Conservation (phyloP, 2,329 filamentous ascomycete genomes). For the Elsinoe batatas region DNA sequence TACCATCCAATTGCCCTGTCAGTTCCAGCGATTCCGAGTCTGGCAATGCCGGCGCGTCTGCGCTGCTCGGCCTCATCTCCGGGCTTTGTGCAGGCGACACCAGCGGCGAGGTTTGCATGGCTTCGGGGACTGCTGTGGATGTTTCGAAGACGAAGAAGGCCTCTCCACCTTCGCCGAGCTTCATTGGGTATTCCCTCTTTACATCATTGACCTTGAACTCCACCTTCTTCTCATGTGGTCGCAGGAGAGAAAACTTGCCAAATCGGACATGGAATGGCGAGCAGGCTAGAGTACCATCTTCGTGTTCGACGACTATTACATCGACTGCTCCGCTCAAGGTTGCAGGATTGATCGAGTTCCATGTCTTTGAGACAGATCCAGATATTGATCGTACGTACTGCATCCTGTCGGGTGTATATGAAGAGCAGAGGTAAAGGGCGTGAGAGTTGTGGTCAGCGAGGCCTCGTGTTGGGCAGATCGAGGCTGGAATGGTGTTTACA, state of each 20-base stretch:
- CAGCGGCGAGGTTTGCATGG: slow-evolving; percentile 85
- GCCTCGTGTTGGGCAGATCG: no score
- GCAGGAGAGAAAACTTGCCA: slow-evolving; percentile 91
- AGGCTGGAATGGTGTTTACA: not conserved
- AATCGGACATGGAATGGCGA: slow-evolving; percentile 98
- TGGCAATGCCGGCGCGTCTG: slow-evolving; percentile 41
- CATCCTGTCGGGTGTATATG: slow-evolving; percentile 44
- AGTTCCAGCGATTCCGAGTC: slow-evolving; percentile 64
- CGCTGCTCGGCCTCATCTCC: slow-evolving; percentile 44
- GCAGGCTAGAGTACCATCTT: slow-evolving; percentile 78
- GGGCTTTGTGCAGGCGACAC: slow-evolving; percentile 86
- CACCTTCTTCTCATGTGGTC: slow-evolving; percentile 97
- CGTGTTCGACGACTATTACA: slow-evolving; percentile 94
- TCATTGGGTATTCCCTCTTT: slow-evolving; percentile 95
- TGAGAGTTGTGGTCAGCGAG: no score
- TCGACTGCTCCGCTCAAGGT: slow-evolving; percentile 97
- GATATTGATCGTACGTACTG: slow-evolving; percentile 96
- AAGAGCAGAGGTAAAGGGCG: no score
- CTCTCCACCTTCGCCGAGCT: slow-evolving; percentile 92
- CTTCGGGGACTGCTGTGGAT: slow-evolving; percentile 79
- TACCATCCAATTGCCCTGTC: slow-evolving; percentile 15
- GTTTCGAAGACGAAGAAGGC: slow-evolving; percentile 99
- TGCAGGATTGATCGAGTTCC: slow-evolving; percentile 98
- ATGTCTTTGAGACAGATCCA: slow-evolving; percentile 93
- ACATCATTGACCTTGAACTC: slow-evolving; percentile 90